Base-by-base conservation (phyloP, 768 basidiomycete genomes). In the Butyriboletus loyo region DNA sequence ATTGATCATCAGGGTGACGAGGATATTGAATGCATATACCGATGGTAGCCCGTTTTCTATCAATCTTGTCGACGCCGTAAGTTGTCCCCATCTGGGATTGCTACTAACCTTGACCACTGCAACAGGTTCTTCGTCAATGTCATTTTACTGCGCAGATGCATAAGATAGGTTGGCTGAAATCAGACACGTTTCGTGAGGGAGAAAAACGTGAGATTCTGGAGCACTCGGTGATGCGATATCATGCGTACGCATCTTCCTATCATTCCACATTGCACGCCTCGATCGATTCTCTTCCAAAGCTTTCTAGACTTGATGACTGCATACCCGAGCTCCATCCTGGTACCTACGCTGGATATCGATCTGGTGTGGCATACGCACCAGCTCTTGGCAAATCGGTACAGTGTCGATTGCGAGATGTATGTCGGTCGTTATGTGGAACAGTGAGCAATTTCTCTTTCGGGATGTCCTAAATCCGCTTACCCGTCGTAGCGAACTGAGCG, bases 361-460 rank as follows among this genome's bases (percentile, higher is more conserved):
- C 72, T 90, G 19, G 80, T 77, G 5, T 88, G 87, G 86, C 87
- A 90, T 56, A 85, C 85, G 0, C 86, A 89, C 52, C 86, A 87
- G 56, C 73, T 88, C 6, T 71, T 77, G 62, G 73, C 74, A 0
- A 52, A 50, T 2, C 68, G 71, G 34, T 88, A 88, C 58, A 59
- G 63, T 5, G 43, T 53, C 1, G 77, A 84, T 52, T 78, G 79
- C 39, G 64, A 65, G 50, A 65, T 47, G 14, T 74, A 72, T 46
- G 54, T 82, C 4, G 73, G 76, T 0, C 73, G 75, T 21, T 77
- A 72, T 31, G 64, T 85, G 24, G 79, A 85, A 58, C 83, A 85
- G 83, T 84, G 46, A 65, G 82, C 49, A 5, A 25, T 14, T 42
- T 27, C 39, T 21, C 6, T n/a, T 28, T 31, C 7, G 5, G 34